Evolutionary conservation across 441 rosid species (phyloP).

Genomic region (Mallotus japonicus): DNA sequence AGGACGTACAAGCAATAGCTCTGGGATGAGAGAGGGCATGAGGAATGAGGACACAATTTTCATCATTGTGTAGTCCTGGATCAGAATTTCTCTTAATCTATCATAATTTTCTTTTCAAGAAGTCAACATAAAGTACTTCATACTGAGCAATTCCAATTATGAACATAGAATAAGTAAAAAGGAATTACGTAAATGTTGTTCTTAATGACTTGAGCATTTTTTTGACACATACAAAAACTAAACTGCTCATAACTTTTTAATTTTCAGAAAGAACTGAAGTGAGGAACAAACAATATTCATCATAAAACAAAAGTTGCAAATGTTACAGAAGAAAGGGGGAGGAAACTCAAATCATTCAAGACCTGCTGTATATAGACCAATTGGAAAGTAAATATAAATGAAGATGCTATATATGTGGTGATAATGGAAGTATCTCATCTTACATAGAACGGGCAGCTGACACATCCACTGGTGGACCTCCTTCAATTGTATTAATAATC

Average conservation of each 20-base stretch:
- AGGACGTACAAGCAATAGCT: too few relatives aligned
- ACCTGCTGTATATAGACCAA: background rate
- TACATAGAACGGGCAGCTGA: conserved; percentile 94
- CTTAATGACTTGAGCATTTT: background rate
- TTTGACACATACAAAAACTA: background rate
- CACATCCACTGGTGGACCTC: conserved; percentile 96
- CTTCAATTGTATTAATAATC: conserved; percentile 93
- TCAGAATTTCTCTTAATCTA: background rate
- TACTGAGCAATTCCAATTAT: background rate
- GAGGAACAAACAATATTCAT: background rate
- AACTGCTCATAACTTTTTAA: background rate
- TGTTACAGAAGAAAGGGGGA: background rate
- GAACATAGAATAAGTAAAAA: background rate
- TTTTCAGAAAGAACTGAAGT: background rate
- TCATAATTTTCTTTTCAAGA: too few relatives aligned
- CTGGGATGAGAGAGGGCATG: too few relatives aligned
- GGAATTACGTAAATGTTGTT: background rate
- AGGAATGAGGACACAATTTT: too few relatives aligned
- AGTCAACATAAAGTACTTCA: too few relatives aligned
- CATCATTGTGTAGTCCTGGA: background rate
- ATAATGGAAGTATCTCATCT: conserved; percentile 30
- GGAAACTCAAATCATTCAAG: background rate
- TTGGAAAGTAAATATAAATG: background rate
- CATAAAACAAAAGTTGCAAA: background rate
- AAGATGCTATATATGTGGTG: background rate